A percentile compares a stretch with the other conserved stretches of the same genome.
These are phyloP conservation scores for Caryopteris hybrid DNA, from an alignment of 305 asterid genomes.

Conservation along the genomic window DNA sequence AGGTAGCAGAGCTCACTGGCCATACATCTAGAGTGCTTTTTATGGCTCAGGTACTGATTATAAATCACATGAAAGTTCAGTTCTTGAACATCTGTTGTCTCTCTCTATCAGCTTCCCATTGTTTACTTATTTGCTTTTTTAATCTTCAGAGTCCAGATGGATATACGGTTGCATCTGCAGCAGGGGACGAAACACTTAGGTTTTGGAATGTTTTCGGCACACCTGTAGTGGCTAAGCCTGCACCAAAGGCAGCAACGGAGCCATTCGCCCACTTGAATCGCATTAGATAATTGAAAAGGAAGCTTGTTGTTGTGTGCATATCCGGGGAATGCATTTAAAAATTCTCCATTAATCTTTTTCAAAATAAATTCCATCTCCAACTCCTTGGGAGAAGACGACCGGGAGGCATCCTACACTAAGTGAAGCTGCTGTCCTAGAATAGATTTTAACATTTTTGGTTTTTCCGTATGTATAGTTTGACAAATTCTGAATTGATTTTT, in stretches of 20 bases:
- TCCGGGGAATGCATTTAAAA: too few relatives aligned
- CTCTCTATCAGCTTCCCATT: background rate
- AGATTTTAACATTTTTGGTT: background rate
- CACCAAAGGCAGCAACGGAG: constrained; percentile 43
- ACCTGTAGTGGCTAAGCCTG: constrained; percentile 65
- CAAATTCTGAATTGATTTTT: background rate
- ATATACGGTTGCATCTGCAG: constrained; percentile 84
- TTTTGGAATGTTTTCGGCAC: constrained; percentile 84
- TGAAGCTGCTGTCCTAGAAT: too few relatives aligned
- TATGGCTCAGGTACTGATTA: constrained; percentile 69
- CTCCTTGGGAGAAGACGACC: too few relatives aligned
- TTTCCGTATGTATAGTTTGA: constrained; percentile 4
- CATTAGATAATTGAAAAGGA: constrained; percentile 34
- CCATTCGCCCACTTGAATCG: constrained; percentile 68
- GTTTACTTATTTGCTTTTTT: too few relatives aligned
- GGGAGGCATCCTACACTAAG: too few relatives aligned
- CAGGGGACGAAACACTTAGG: constrained; percentile 79
- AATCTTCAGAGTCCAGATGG: constrained; percentile 81
- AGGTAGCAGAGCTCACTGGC: constrained; percentile 83
- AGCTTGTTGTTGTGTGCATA: background rate
- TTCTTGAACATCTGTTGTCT: background rate
- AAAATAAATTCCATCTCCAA: too few relatives aligned
- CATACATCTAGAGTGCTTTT: constrained; percentile 87
- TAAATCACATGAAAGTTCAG: background rate
- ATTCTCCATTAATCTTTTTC: too few relatives aligned